Evolutionary conservation across 2,329 filamentous ascomycete species (phyloP).

Genomic region (Xylaria arbuscula): DNA sequence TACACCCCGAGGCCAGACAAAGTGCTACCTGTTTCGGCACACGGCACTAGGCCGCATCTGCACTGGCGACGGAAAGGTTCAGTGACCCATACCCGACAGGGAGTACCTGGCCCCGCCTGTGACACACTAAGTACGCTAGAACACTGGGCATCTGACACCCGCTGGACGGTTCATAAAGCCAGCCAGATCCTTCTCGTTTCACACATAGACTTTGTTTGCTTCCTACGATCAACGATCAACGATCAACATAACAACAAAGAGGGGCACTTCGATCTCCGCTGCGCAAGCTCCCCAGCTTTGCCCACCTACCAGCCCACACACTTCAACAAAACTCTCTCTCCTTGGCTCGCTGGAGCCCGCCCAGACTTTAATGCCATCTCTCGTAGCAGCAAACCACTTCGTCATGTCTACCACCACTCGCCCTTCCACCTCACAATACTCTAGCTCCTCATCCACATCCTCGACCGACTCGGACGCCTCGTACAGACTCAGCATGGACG

Average conservation of each 20-base stretch:
- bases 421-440: slow-evolving; percentile 53
- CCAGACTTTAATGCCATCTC: slow-evolving; percentile 3
- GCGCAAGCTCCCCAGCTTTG: slow-evolving; percentile 5
- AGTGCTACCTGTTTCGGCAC: slow-evolving; percentile 25
- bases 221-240: slow-evolving; percentile 20
- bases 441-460: slow-evolving; percentile 53
- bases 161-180: slow-evolving; percentile 31
- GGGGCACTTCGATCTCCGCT: neutral
- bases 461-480: slow-evolving; percentile 59
- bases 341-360: too few species aligned
- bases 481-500: slow-evolving; percentile 61
- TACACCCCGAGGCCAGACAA: slow-evolving; percentile 17
- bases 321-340: too few species aligned
- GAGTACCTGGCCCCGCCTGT: slow-evolving; percentile 15
- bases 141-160: slow-evolving; percentile 29
- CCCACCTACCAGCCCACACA: neutral
- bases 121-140: slow-evolving; percentile 18
- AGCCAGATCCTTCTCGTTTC: slow-evolving; percentile 27
- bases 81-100: slow-evolving; percentile 27
- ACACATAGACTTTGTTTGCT: slow-evolving; percentile 11
- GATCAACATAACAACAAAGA: slow-evolving; percentile 18
- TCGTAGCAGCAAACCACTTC: slow-evolving; percentile 21
- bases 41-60: slow-evolving; percentile 21
- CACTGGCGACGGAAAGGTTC: slow-evolving; percentile 8
- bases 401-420: slow-evolving; percentile 50